Evolutionary conservation across 176 grass and related monocot genomes (phyloP), one percentile per base, ranked within the genome.

Genomic region (Oryza glumipatula): DNA sequence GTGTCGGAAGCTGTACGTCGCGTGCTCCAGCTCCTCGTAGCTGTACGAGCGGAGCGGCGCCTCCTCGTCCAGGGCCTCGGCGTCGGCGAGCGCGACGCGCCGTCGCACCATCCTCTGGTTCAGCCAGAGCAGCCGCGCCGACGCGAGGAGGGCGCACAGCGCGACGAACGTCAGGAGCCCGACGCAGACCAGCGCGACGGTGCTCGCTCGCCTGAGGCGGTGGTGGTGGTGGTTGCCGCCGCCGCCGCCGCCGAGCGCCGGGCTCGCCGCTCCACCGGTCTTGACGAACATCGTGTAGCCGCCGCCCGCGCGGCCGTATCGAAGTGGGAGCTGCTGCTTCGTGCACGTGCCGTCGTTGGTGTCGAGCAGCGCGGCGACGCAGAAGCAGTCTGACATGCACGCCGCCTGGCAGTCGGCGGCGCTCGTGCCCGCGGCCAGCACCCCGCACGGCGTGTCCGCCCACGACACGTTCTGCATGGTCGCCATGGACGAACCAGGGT

Each of bases 381-480:
- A 92, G 39, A 80, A 76, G 80, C 91, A 92, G 72, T 89, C 88
- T 0, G n/a, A 16, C 9, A 80, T 0, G 60, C 90, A 92, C 68
- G 84, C 79, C 0, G 73, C 43, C 48, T 70, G 67, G 77, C 91
- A 89, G 60, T 80, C 79, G 28, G 86, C 76, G 19, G 85, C 65
- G 83, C 84, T 89, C 74, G 69, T 89, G 67, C 60, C 56, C 9
- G 80, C 49, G 24, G 4, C 46, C 9, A 77, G 14, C n/a, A 79
- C 70, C 9, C 8, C 47, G 82, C 80, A 89, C 0, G 87, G 43
- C 26, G 65, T 70, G 82, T 89, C 76, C 7, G 72, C 63, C 87
- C 87, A 80, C 15, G 36, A 75, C 70, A 74, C 61, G 76, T 84
- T 89, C 13, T 1, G 38, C 38, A 39, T 39, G 38, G 7, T 7